Percentiles rank a stretch among this genome's conserved stretches.
Evolutionary conservation across 2,329 filamentous ascomycete species (phyloP).

Genomic region (Ceratocystis cacaofunesta): DNA sequence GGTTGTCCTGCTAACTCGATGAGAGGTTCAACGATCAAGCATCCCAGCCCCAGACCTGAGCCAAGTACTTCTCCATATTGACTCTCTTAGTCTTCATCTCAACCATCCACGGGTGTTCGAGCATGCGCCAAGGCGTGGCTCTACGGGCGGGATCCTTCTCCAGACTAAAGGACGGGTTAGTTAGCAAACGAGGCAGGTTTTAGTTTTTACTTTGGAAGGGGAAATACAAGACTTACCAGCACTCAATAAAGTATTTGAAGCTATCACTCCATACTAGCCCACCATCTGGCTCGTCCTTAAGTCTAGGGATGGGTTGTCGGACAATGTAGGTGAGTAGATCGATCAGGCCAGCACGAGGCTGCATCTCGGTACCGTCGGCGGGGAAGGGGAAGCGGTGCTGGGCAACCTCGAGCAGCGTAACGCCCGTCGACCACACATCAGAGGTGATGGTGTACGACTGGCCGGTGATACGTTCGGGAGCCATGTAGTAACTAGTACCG

Average conservation of each 20-base stretch:
- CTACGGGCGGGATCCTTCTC: constrained; percentile 81
- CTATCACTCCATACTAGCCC: constrained; percentile 90
- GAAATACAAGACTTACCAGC: constrained; percentile 56
- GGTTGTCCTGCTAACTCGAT: too few species aligned
- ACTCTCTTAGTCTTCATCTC: constrained; percentile 94
- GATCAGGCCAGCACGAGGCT: constrained; percentile 81
- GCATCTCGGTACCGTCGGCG: constrained; percentile 88
- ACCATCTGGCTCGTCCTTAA: constrained; percentile 86
- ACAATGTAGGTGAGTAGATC: constrained; percentile 97
- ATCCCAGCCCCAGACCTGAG: constrained; percentile 95
- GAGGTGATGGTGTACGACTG: constrained; percentile 97
- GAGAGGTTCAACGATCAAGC: constrained; percentile 21
- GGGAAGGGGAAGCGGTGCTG: constrained; percentile 98
- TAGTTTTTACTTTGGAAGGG: too few species aligned
- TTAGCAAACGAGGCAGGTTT: constrained; percentile 11
- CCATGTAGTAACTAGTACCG: constrained; percentile 98
- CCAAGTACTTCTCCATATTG: constrained; percentile 90
- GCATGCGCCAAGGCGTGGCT: constrained; percentile 95
- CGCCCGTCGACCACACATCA: constrained; percentile 94
- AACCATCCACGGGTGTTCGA: constrained; percentile 96
- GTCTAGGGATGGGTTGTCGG: constrained; percentile 79
- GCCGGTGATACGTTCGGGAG: constrained; percentile 90
- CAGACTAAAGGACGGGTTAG: constrained; percentile 40
- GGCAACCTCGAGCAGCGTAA: constrained; percentile 95
- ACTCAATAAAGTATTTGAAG: constrained; percentile 99